Percentiles rank a stretch among this genome's conserved stretches.
These are phyloP conservation scores for Aspergillus udagawae DNA, from an alignment of 2,329 filamentous ascomycete species.

Conservation along the genomic window DNA sequence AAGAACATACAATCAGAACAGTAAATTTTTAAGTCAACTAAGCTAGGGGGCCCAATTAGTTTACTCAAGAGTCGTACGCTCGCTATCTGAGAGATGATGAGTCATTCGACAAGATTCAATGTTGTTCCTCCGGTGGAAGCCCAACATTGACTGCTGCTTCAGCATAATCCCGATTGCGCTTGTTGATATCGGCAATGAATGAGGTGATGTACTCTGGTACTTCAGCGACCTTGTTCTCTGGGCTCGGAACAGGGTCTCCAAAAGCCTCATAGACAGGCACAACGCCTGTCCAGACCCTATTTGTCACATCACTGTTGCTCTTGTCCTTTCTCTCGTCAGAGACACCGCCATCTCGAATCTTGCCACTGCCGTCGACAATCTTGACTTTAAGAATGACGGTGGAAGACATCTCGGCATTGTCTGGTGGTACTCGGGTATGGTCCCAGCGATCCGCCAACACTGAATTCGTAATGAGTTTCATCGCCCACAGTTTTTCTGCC, in stretches of 20 bases:
- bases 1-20: not conserved
- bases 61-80: not conserved
- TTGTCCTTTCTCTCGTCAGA: slow-evolving; percentile 58
- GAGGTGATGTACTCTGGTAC: slow-evolving; percentile 60
- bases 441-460: slow-evolving; percentile 68
- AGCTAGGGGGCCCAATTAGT: not conserved
- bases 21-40: not conserved
- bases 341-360: slow-evolving; percentile 64
- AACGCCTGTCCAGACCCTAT: slow-evolving; percentile 58
- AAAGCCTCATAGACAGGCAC: slow-evolving; percentile 61
- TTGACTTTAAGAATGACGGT: slow-evolving; percentile 69
- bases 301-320: slow-evolving; percentile 43
- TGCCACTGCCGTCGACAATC: slow-evolving; percentile 69
- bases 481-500: slow-evolving; percentile 71
- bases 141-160: slow-evolving; percentile 24
- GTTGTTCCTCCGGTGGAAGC: slow-evolving; percentile 28
- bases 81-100: not conserved
- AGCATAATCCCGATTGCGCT: slow-evolving; percentile 42
- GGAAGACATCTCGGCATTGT: slow-evolving; percentile 67
- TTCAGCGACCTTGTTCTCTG: slow-evolving; percentile 55
- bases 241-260: slow-evolving; percentile 59
- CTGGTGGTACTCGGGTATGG: slow-evolving; percentile 66
- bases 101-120: slow-evolving; percentile 11
- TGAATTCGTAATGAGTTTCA: slow-evolving; percentile 72
- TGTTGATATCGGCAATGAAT: slow-evolving; percentile 50